Base-by-base conservation (phyloP, 1,284 basidiomycete genomes). In the Trichosporon faecale region DNA sequence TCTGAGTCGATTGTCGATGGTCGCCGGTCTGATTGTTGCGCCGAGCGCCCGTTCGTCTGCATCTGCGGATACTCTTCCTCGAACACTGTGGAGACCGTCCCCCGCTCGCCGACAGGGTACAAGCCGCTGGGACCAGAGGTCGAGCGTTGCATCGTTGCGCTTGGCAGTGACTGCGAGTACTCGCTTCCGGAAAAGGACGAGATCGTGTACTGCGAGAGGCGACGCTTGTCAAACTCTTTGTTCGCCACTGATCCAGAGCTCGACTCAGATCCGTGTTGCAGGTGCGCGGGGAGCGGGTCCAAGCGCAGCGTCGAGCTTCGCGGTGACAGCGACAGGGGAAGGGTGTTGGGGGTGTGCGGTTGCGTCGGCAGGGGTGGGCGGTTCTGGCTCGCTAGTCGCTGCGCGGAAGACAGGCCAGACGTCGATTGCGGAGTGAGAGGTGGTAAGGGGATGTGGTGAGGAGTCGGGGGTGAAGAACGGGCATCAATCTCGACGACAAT, bases 31-130 rank as follows among this genome's bases (percentile, higher is more conserved):
- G 23, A 12, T 44, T 16, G 61, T 52, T 49, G 33, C n/a, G 33
- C 21, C 37, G 21, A 8, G 14, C 60, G 35, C 25, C 31, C 9
- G 18, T 12, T 46, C 63, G 25, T 7, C 44, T 29, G 37, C 46
- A 16, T 25, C 37, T 37, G 64, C 35, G 8, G 37, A 23, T 35
- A 27, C 23, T 72, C 68, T 6, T 72, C 71, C 61, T 72, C 71
- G 35, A 70, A 64, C 4, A 72, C 71, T 0, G 71, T 72, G 14
- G 68, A 65, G 18, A 72, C 69, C 2, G 68, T 35, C 3, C 68
- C 65, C 3, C 71, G 65, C 27, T 69, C 64, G 27, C 35, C 44
- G 18, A 44, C 6, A 16, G 64, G 27, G 16, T 61, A 61, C 27
- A 33, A 12, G 27, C 57, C 57, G 16, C 35, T 37, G 35, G 35